These are phyloP conservation scores for Pichia cephalocereana DNA, from an alignment of 805 yeast species.

Conservation along the genomic window DNA sequence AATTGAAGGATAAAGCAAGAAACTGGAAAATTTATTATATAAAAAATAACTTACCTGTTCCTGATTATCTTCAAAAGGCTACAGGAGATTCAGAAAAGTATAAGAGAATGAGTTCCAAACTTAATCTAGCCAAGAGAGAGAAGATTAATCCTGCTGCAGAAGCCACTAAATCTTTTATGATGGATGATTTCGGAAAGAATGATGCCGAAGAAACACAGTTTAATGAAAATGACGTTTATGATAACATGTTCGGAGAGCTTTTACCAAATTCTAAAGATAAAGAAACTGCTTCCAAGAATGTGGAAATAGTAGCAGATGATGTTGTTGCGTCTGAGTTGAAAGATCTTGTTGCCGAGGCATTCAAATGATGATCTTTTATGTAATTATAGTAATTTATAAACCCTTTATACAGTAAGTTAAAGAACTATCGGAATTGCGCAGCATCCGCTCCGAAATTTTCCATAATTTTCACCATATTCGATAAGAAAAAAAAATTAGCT, in stretches of 20 bases:
- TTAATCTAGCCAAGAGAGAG: too few species aligned
- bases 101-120: constrained; percentile 3
- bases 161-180: background rate
- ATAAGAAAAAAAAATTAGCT: background rate
- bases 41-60: constrained; percentile 67
- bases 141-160: background rate
- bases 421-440: background rate
- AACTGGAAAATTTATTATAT: constrained; percentile 87
- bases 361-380: constrained; percentile 11
- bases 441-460: constrained; percentile 1
- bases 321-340: constrained; percentile 24
- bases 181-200: background rate
- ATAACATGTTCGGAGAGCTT: constrained; percentile 14
- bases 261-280: constrained; percentile 1
- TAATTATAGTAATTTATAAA: too few species aligned
- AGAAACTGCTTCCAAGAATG: background rate
- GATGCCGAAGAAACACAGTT: background rate
- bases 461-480: background rate
- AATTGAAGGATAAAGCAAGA: constrained; percentile 91
- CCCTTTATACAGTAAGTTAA: background rate
- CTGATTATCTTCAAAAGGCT: constrained; percentile 70
- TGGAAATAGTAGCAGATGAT: constrained; percentile 2
- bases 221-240: constrained; percentile 13
- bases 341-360: constrained; percentile 27
- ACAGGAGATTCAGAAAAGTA: constrained; percentile 67